Base-by-base conservation (phyloP, 2,329 filamentous ascomycete genomes). In the Ploettnerulaceae sp. region DNA sequence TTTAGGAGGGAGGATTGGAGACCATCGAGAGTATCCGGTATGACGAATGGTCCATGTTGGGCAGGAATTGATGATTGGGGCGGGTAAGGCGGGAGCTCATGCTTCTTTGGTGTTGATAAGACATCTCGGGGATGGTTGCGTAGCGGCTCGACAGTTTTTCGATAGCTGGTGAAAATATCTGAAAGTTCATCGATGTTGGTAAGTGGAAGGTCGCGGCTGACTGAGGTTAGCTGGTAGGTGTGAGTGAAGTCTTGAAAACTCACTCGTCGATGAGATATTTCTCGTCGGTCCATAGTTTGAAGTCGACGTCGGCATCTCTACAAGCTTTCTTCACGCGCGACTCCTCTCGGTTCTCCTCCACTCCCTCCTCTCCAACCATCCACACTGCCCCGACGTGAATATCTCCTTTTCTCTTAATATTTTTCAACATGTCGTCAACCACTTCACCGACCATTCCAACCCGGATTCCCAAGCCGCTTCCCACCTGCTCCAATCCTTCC, bases 231-330 rank as follows among this genome's bases (percentile, higher is more conserved):
- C 32, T 6, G 14, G 9, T 18, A 15, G 29, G 14, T 14, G 38
- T 15, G 38, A 36, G 17, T 31, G 18, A 40, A 21, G n/a, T n/a
- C n/a, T n/a, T 37, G 12, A 3, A 6, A 11, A 76, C 84, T 66
- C 69, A 90, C 86, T 90, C 84, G 58, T 90, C 82, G 40, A 90
- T 72, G 49, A 82, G 82, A 56, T 86, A 90, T 62, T 90, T 91
- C 64, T 89, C 86, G 57, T 91, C 86, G 0, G 66, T 64, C 78
- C 81, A 89, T 1, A 81, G 48, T 61, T 77, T 76, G 62, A 88
- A 86, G 1, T 79, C 71, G 3, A 81, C 69, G 0, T 69, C 71
- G 3, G 72, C 66, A 9, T 72, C 62, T 17, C 73, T 65, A 45
- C 84, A 81, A 0, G 78, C 60, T 0, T 67, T 61, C 21, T 71